Evolutionary conservation across 441 rosid genomes (phyloP).

Genomic region (Eutrema salsugineum): DNA sequence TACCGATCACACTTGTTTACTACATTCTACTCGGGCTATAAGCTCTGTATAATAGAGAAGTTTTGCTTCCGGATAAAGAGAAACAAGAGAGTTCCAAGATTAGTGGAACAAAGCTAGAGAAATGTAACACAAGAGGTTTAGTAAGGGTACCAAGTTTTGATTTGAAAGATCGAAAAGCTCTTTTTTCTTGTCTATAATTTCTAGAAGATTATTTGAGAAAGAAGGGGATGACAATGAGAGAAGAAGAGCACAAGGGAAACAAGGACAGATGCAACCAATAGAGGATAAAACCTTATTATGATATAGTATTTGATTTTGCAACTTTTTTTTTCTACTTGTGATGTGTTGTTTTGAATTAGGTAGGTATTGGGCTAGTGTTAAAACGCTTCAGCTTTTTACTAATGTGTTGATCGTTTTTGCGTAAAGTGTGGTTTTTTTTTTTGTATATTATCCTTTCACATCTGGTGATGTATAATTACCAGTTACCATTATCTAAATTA

Average conservation of each 20-base stretch:
- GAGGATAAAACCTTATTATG: not conserved
- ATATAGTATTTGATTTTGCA: not conserved
- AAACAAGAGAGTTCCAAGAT: not conserved
- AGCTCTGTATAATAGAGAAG: not conserved
- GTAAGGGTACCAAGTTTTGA: not conserved
- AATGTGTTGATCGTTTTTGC: not conserved
- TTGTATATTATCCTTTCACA: not conserved
- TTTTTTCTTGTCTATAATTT: not conserved
- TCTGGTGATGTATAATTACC: too few species aligned
- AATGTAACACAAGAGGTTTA: slow-evolving; percentile 12
- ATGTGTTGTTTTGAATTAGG: not conserved
- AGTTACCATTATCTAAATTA: not conserved
- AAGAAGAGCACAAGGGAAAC: not conserved
- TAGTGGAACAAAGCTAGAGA: slow-evolving; percentile 10
- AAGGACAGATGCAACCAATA: not conserved
- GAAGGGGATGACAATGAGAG: not conserved
- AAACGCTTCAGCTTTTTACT: not conserved
- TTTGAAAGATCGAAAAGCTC: slow-evolving; percentile 12
- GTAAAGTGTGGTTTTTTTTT: not conserved
- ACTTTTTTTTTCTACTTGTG: not conserved
- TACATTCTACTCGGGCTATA: slow-evolving; percentile 72
- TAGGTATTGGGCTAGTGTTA: not conserved
- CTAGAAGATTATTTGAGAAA: not conserved
- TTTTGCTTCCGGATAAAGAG: slow-evolving; percentile 2
- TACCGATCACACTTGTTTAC: slow-evolving; percentile 76